A percentile compares a stretch with the other conserved stretches of the same genome.
Conservation (phyloP, 441 rosid genomes). For the Capsella rubella region DNA sequence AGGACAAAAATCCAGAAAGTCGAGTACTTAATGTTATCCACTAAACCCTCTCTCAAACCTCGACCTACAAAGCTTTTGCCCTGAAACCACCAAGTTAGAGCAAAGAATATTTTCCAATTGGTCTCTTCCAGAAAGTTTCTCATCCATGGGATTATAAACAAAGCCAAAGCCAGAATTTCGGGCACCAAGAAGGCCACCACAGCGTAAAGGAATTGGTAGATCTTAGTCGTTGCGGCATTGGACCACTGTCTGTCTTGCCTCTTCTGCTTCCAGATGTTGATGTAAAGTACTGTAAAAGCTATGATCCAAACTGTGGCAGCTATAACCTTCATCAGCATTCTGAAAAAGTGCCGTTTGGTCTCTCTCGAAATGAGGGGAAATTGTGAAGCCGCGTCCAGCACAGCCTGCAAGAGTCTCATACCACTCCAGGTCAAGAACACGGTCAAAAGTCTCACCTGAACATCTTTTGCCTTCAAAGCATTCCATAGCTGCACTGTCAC, state of each 20-base stretch:
- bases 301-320: slow-evolving; percentile 73
- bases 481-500: slow-evolving; percentile 65
- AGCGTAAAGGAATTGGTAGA: slow-evolving; percentile 63
- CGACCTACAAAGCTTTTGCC: slow-evolving; percentile 87
- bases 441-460: slow-evolving; percentile 70
- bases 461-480: slow-evolving; percentile 57
- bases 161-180: slow-evolving; percentile 67
- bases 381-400: slow-evolving; percentile 76
- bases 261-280: slow-evolving; percentile 72
- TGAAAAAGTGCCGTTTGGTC: slow-evolving; percentile 66
- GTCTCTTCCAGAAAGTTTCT: slow-evolving; percentile 81
- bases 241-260: slow-evolving; percentile 62
- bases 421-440: slow-evolving; percentile 89
- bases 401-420: slow-evolving; percentile 78
- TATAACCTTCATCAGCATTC: slow-evolving; percentile 72
- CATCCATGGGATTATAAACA: slow-evolving; percentile 82
- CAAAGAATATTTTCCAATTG: slow-evolving; percentile 77
- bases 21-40: slow-evolving; percentile 77
- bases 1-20: slow-evolving; percentile 77
- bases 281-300: slow-evolving; percentile 66
- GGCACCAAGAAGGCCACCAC: slow-evolving; percentile 69
- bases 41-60: slow-evolving; percentile 86
- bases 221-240: slow-evolving; percentile 48
- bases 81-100: slow-evolving; percentile 94
- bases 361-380: slow-evolving; percentile 71